phyloP scores from a whole-genome alignment of 352 stramenopile genomes.

The Phytophthora rubi region DNA sequence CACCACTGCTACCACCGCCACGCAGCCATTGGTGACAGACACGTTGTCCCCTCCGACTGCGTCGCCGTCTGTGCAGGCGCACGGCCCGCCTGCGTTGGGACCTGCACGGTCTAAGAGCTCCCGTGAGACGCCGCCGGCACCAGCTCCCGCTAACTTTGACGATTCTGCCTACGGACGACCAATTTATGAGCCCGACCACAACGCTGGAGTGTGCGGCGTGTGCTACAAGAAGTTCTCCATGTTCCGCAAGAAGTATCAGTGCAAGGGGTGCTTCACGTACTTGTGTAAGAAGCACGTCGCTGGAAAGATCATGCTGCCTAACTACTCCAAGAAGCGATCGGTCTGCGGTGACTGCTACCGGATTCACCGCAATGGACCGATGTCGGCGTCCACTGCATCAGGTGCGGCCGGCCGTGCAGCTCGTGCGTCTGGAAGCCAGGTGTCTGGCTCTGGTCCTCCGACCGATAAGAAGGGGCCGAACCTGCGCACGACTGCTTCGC shows the following conservation, averaged over 20 bases:
- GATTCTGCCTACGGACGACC: slow-evolving; percentile 37
- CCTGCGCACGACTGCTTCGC: slow-evolving; percentile 20
- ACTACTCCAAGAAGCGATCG: slow-evolving; percentile 71
- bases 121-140: slow-evolving; percentile 12
- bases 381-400: slow-evolving; percentile 42
- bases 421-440: slow-evolving; percentile 30
- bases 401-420: slow-evolving; percentile 27
- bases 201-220: slow-evolving; percentile 71
- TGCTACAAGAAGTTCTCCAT: slow-evolving; percentile 89
- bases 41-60: slow-evolving; percentile 25
- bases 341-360: slow-evolving; percentile 83
- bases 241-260: slow-evolving; percentile 90
- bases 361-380: slow-evolving; percentile 61
- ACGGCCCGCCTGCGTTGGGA: slow-evolving; percentile 10
- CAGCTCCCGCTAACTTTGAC: slow-evolving; percentile 23
- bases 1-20: background rate
- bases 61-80: slow-evolving; percentile 17
- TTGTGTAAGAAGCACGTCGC: slow-evolving; percentile 86
- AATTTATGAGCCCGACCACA: slow-evolving; percentile 56
- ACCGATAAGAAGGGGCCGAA: slow-evolving; percentile 37
- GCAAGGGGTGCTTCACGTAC: slow-evolving; percentile 79
- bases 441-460: slow-evolving; percentile 30
- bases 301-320: slow-evolving; percentile 66
- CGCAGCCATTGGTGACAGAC: slow-evolving; percentile 31
- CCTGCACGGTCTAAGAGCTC: slow-evolving; percentile 34